A percentile compares a stretch with the other conserved stretches of the same genome.
Evolutionary conservation across 2,329 filamentous ascomycete species (phyloP).

Genomic region (Aspergillus neotritici): DNA sequence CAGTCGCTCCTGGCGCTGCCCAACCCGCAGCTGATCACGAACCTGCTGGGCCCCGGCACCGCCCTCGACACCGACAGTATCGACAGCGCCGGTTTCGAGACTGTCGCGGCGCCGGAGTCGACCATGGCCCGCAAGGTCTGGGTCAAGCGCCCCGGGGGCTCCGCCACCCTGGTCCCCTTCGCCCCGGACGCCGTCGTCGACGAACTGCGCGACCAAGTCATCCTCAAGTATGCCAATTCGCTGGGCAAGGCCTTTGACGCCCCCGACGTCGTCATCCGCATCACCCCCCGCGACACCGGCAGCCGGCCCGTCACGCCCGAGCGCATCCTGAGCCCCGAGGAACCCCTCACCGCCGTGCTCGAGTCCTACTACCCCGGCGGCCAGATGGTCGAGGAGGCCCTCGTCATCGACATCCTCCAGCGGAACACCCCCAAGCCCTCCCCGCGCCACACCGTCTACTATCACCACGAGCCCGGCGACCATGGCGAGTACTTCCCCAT

Average conservation of each 20-base stretch:
- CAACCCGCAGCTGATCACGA: conserved; percentile 35
- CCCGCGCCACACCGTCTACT: conserved; percentile 51
- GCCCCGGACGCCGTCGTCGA: conserved; percentile 87
- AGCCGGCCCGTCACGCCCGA: conserved; percentile 49
- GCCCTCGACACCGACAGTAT: conserved; percentile 19
- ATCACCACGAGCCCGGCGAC: conserved; percentile 60
- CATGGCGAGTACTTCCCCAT: conserved; percentile 79
- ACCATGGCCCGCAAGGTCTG: conserved; percentile 68
- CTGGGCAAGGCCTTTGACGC: conserved; percentile 83
- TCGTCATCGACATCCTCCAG: conserved; percentile 79
- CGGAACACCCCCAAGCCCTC: conserved; percentile 75
- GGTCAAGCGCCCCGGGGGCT: conserved; percentile 82
- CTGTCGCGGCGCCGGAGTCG: conserved; percentile 17
- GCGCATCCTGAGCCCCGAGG: conserved; percentile 75
- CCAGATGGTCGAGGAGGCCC: conserved; percentile 79
- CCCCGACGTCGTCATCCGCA: conserved; percentile 77
- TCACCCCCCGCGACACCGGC: conserved; percentile 60
- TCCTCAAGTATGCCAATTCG: conserved; percentile 91
- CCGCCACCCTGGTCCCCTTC: conserved; percentile 79
- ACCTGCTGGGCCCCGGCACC: conserved; percentile 27
- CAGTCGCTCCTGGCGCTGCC: conserved; percentile 38
- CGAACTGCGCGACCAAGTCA: conserved; percentile 85
- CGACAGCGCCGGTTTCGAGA: conserved; percentile 13
- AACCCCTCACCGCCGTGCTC: conserved; percentile 69
- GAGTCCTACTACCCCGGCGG: conserved; percentile 81